These are phyloP conservation scores for Anthracocystis walkeri DNA, from an alignment of 1,284 basidiomycete species.

Conservation along the genomic window DNA sequence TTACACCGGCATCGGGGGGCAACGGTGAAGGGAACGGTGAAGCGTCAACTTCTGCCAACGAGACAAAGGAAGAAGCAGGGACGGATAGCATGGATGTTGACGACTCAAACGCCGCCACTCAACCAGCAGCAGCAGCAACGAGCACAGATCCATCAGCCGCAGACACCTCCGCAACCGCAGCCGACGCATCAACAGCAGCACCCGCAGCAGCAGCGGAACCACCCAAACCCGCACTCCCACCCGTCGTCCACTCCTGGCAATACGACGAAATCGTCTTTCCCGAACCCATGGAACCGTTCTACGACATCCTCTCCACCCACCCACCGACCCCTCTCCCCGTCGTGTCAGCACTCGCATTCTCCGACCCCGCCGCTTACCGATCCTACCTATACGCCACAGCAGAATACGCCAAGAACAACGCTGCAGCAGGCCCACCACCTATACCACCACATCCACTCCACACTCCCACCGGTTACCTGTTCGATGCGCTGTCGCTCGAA, in stretches of 20 bases:
- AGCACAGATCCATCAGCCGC: not conserved
- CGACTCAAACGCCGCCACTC: constrained; percentile 11
- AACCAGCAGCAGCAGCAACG: constrained; percentile 8
- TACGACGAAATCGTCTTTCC: constrained; percentile 98
- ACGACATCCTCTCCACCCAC: constrained; percentile 82
- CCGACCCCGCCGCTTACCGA: constrained; percentile 54
- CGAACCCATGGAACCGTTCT: constrained; percentile 90
- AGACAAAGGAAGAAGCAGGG: constrained; percentile 16
- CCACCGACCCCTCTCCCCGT: constrained; percentile 78
- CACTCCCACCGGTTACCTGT: constrained; percentile 61
- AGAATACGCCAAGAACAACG: constrained; percentile 15
- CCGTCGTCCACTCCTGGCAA: constrained; percentile 86
- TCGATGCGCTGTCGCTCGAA: constrained; percentile 78
- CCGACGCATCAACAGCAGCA: constrained; percentile 6
- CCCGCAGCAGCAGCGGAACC: constrained; percentile 10
- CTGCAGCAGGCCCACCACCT: not conserved
- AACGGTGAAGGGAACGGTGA: not conserved
- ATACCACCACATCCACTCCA: constrained; percentile 63
- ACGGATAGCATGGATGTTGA: constrained; percentile 33
- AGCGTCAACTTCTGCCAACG: not conserved
- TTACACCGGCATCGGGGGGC: not conserved
- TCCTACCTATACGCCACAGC: constrained; percentile 42
- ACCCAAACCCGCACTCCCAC: constrained; percentile 50
- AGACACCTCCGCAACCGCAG: not conserved
- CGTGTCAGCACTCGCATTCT: constrained; percentile 57